Base-by-base conservation (phyloP, 2,329 filamentous ascomycete genomes). In the Pseudocercospora fijiensis region DNA sequence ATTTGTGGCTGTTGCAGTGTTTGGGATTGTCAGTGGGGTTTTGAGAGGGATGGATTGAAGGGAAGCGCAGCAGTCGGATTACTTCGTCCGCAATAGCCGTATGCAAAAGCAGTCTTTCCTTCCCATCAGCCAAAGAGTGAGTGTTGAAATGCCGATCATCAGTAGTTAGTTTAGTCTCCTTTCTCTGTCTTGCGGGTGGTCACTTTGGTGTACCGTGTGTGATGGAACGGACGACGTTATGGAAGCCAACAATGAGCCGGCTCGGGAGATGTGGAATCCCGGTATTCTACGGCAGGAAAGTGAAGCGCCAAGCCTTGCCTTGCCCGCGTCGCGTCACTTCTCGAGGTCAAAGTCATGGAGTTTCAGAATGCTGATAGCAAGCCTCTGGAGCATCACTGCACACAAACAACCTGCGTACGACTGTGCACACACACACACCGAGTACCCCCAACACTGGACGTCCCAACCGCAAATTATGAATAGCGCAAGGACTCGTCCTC, bases 401-500 rank as follows among this genome's bases (percentile, higher is more conserved):
- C 13, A 41, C 37, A 41, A 41, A 41, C n/a, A n/a, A n/a, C n/a
- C n/a, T n/a, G n/a, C n/a, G n/a, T n/a, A n/a, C n/a, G n/a, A n/a
- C n/a, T n/a, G n/a, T 18, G 37, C 18, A 41, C 13, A 41, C 37
- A 41, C n/a, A 41, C 37, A 5, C 37, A 5, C 13, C 3, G n/a
- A 37, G 1, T 2, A 16, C 33, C 2, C 10, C 13, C 37, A 49
- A 2, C 7, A 24, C 45, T 26, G 45, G 6, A 49, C 20, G 10
- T 10, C 0, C 3, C 20, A 1, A 49, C 1, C 22, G 49, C 58
- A 55, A 61, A 64, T 20, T 52, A 64, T 64, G 62, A 64, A 56
- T 33, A 58, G 62, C 62, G 33, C 49, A 47, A 33, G 24, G 30
- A 20, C n/a, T 24, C 26, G 24, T 22, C 18, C 27, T 28, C 49